Percentiles rank a stretch among this genome's conserved stretches.
Evolutionary conservation across 176 grass and related monocot genomes (phyloP).

Genomic region (Bolboschoenus planiculmis): DNA sequence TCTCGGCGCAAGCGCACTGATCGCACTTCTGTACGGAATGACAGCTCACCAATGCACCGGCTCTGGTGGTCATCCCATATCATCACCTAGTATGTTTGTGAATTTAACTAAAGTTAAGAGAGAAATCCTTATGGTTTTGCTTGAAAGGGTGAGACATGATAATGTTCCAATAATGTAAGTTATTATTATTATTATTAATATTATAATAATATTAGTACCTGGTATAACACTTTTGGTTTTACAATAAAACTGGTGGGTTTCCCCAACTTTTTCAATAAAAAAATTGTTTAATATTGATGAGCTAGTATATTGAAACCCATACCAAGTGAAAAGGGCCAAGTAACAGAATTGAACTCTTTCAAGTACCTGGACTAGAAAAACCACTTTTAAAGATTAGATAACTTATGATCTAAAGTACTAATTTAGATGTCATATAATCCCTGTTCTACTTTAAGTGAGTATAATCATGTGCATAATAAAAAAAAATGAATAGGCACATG

Average conservation of each 20-base stretch:
- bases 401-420: background rate
- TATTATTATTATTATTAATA: too few relatives aligned
- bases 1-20: slow-evolving; percentile 79
- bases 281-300: background rate
- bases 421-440: background rate
- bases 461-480: background rate
- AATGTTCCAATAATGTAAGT: background rate
- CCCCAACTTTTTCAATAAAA: too few relatives aligned
- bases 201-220: too few relatives aligned
- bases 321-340: background rate
- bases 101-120: background rate
- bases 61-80: slow-evolving; percentile 96
- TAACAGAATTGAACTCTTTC: background rate
- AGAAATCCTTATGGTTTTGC: background rate
- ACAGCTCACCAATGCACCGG: slow-evolving; percentile 90
- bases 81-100: slow-evolving; percentile 28
- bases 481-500: background rate
- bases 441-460: background rate
- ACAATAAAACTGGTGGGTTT: too few relatives aligned
- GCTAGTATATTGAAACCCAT: background rate
- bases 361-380: background rate
- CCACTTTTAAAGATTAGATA: too few relatives aligned
- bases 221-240: too few relatives aligned
- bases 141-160: background rate
- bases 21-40: slow-evolving; percentile 65